Evolutionary conservation across 2,329 filamentous ascomycete genomes (phyloP).

Genomic region (Alternaria dauci): DNA sequence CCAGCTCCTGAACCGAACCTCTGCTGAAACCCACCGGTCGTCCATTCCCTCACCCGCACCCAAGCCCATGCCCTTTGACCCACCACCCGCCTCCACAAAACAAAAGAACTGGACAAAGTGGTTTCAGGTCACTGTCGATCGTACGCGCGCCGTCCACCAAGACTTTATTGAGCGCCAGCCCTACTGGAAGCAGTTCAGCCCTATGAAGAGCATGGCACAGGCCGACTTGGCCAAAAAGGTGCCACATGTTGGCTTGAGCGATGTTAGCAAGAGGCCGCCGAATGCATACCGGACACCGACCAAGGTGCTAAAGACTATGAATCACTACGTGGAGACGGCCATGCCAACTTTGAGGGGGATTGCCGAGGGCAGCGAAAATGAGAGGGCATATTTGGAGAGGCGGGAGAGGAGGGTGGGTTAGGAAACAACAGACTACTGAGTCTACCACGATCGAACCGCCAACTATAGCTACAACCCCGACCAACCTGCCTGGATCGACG

Average conservation of each 20-base stretch:
- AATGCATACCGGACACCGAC: slow-evolving; percentile 45
- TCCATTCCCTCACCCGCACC: slow-evolving; percentile 1
- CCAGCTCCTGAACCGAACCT: slow-evolving; percentile 27
- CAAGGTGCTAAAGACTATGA: slow-evolving; percentile 36
- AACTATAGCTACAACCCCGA: not conserved
- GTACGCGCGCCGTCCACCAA: slow-evolving; percentile 50
- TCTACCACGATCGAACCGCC: not conserved
- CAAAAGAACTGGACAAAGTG: slow-evolving; percentile 35
- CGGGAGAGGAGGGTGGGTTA: not conserved
- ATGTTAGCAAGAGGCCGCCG: slow-evolving; percentile 49
- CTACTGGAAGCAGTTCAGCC: slow-evolving; percentile 44
- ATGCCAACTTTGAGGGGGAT: slow-evolving; percentile 47
- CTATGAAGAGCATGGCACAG: slow-evolving; percentile 45
- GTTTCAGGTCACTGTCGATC: slow-evolving; percentile 55
- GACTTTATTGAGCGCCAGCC: slow-evolving; percentile 53
- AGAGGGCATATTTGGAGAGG: slow-evolving; percentile 6
- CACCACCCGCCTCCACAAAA: slow-evolving; percentile 6
- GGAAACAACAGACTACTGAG: not conserved
- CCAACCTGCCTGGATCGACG: not conserved
- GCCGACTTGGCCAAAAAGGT: slow-evolving; percentile 52
- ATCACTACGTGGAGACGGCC: slow-evolving; percentile 30
- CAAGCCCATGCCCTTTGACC: slow-evolving; percentile 37
- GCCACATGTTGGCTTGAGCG: slow-evolving; percentile 53
- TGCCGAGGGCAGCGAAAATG: slow-evolving; percentile 33
- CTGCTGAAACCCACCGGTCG: slow-evolving; percentile 8